Evolutionary conservation across 2,329 filamentous ascomycete genomes (phyloP), one percentile per base, ranked within the genome.

Genomic region (Neonectria hederae): DNA sequence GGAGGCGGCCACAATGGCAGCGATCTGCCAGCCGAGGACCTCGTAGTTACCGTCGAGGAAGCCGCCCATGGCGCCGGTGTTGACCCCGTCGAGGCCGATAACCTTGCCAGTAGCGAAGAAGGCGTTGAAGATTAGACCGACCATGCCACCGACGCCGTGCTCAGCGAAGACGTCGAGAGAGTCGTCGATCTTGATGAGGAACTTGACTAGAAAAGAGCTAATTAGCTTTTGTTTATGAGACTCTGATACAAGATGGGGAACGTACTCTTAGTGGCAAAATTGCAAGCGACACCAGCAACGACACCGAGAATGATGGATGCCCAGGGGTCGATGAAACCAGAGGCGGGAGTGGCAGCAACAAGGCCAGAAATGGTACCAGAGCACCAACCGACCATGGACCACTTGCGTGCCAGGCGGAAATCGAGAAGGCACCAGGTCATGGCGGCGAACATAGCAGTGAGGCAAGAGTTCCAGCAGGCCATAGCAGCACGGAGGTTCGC

Each of bases 391-490:
- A 91, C 89, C 81, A 91, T 90, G 45, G 86, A 97, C 94, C 94
- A 97, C 84, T 97, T 97, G 81, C 90, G 90, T 64, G 94, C 94
- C 63, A 98, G 89, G 65, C 96, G 91, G 88, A 90, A 98, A 87
- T 99, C 96, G 74, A 98, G 93, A 52, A 98, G 81, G 74, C 94
- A 94, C 96, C 96, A 99, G 58, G 94, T 92, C 80, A 96, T 92
- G 69, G 93, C 91, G 43, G 89, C 95, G 75, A 97, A 97, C 84
- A 94, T 93, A 78, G 93, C 95, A 40, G 93, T 96, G 76, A 97
- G 79, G 83, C 96, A 97, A 64, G 92, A 93, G 86, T 98, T 98
- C 95, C 94, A 99, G 89, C 93, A 97, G 59, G 96, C 95, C 90
- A 97, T 97, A 70, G 92, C 90, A 59, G 96, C 96, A 70, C 96